Conservation (phyloP, 2,329 filamentous ascomycete genomes). For the Fusarium sp. region DNA sequence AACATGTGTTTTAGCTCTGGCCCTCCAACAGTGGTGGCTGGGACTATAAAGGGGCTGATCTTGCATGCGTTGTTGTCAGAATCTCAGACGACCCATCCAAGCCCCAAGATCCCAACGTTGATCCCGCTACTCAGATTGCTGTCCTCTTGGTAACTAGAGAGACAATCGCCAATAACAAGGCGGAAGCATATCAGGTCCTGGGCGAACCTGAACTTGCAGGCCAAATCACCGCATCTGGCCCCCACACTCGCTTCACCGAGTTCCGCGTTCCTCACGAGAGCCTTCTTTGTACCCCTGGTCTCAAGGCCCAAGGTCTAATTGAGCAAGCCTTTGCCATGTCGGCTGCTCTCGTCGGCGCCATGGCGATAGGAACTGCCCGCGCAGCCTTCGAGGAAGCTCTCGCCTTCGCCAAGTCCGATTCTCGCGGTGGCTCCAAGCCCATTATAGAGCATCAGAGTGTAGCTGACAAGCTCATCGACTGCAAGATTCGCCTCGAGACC, state of each 20-base stretch:
- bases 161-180: not conserved
- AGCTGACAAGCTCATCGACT: constrained; percentile 9
- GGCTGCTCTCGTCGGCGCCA: not conserved
- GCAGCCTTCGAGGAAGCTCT: not conserved
- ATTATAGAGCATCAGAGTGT: constrained; percentile 11
- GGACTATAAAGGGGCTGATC: constrained; percentile 3
- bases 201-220: constrained; percentile 6
- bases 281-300: not conserved
- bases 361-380: constrained; percentile 1
- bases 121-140: not conserved
- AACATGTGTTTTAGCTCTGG: not conserved
- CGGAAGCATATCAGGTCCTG: not conserved
- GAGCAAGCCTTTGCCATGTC: constrained; percentile 1
- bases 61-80: not conserved
- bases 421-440: not conserved
- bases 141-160: not conserved
- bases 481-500: not conserved
- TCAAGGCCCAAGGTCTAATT: not conserved
- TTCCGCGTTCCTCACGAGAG: not conserved
- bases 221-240: not conserved
- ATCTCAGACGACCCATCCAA: not conserved
- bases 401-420: not conserved
- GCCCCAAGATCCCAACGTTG: not conserved
- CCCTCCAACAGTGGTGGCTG: constrained; percentile 1
- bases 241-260: constrained; percentile 3